A percentile compares a stretch with the other conserved stretches of the same genome.
phyloP scores from a whole-genome alignment of 768 basidiomycete genomes.

The Chalciporus pseudorubinellus region DNA sequence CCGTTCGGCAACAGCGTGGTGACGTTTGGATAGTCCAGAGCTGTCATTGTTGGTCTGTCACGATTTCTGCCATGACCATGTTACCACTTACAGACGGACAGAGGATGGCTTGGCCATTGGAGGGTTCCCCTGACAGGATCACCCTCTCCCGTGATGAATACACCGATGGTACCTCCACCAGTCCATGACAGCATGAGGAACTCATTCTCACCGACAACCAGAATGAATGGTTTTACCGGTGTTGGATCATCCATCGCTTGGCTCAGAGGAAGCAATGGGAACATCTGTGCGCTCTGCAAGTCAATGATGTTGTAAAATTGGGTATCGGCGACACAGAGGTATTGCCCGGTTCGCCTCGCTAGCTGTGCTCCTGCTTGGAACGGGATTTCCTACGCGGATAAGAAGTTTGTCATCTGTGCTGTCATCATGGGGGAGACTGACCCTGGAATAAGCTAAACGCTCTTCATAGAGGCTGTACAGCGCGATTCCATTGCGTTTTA shows the following conservation, averaged over 20 bases:
- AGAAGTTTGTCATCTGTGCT: neutral
- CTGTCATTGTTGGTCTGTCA: slow-evolving; percentile 35
- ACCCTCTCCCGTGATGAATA: slow-evolving; percentile 82
- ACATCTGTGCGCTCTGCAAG: slow-evolving; percentile 64
- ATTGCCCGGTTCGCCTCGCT: slow-evolving; percentile 59
- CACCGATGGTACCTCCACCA: slow-evolving; percentile 73
- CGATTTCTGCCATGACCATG: neutral
- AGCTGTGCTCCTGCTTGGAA: slow-evolving; percentile 55
- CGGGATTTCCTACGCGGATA: slow-evolving; percentile 60
- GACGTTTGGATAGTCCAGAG: slow-evolving; percentile 79
- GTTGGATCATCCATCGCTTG: slow-evolving; percentile 51
- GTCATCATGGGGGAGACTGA: slow-evolving; percentile 21
- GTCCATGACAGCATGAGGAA: slow-evolving; percentile 87
- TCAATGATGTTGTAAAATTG: slow-evolving; percentile 77
- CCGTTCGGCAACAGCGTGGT: slow-evolving; percentile 76
- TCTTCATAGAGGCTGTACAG: slow-evolving; percentile 65
- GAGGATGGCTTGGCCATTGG: slow-evolving; percentile 79
- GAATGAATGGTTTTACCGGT: slow-evolving; percentile 65
- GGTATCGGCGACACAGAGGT: slow-evolving; percentile 73
- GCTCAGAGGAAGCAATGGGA: slow-evolving; percentile 75
- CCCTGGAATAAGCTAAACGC: slow-evolving; percentile 60
- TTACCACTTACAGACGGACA: slow-evolving; percentile 62
- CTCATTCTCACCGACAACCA: slow-evolving; percentile 72
- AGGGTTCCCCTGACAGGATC: slow-evolving; percentile 90
- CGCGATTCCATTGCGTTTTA: slow-evolving; percentile 64